Percentiles rank a stretch among this genome's conserved stretches.
phyloP scores from a whole-genome alignment of 805 yeast species.

The Cyberlindnera misumaiensis region DNA sequence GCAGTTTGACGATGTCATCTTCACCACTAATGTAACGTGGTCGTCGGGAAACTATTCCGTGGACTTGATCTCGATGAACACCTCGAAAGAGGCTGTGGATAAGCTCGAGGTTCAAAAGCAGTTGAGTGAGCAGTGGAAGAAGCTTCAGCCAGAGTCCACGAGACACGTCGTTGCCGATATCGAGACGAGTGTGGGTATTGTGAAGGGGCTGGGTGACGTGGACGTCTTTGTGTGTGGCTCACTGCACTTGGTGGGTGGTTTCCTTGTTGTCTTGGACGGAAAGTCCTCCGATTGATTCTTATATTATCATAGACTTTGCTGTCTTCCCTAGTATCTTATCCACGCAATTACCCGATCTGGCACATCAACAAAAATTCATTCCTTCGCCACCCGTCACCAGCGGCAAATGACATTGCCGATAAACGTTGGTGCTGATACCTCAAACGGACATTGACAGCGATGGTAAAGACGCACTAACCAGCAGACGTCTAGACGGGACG shows the following conservation, averaged over 20 bases:
- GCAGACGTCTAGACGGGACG: slow-evolving; percentile 91
- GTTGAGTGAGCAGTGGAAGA: slow-evolving; percentile 64
- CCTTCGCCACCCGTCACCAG: not conserved
- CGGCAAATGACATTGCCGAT: slow-evolving; percentile 1
- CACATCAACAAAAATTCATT: not conserved
- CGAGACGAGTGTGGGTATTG: slow-evolving; percentile 60
- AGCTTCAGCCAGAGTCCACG: slow-evolving; percentile 37
- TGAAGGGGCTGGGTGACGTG: slow-evolving; percentile 31
- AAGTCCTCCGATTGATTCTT: not conserved
- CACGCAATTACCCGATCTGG: no score
- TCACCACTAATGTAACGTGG: slow-evolving; percentile 92
- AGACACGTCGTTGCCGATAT: slow-evolving; percentile 62
- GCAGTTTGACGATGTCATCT: slow-evolving; percentile 68
- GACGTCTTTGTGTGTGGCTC: slow-evolving; percentile 94
- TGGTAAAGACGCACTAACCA: not conserved
- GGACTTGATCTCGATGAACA: slow-evolving; percentile 83
- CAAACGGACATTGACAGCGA: not conserved
- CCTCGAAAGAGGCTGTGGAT: slow-evolving; percentile 71
- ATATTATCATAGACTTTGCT: no score
- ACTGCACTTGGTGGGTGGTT: slow-evolving; percentile 89
- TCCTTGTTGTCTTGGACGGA: slow-evolving; percentile 72
- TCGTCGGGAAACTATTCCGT: slow-evolving; percentile 68
- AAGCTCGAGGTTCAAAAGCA: slow-evolving; percentile 73
- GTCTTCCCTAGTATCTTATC: no score
- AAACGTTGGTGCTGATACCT: not conserved